Percentiles rank a stretch among this genome's conserved stretches.
phyloP scores from a whole-genome alignment of 2,329 filamentous ascomycete genomes.

The Phialemoniopsis sp. region DNA sequence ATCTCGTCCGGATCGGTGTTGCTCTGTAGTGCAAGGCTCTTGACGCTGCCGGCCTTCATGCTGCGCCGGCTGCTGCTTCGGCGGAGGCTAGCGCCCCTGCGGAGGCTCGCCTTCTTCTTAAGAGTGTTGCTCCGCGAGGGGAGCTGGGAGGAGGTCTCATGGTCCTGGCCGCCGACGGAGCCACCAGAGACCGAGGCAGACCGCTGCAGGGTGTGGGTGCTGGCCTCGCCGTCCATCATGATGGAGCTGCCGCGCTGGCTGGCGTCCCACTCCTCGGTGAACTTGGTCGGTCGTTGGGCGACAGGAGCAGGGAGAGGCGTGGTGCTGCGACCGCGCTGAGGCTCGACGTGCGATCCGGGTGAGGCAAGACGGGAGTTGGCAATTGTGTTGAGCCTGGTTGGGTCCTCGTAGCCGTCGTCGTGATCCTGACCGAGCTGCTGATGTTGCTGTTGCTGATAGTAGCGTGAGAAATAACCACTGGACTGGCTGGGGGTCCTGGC shows the following conservation, averaged over 20 bases:
- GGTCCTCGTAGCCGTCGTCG: constrained; percentile 20
- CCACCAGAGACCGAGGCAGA: constrained; percentile 56
- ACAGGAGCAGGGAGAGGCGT: constrained; percentile 11
- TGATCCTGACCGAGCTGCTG: constrained; percentile 3
- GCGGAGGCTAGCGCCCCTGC: constrained; percentile 68
- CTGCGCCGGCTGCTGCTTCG: constrained; percentile 78
- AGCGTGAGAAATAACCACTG: constrained; percentile 20
- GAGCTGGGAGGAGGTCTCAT: constrained; percentile 22
- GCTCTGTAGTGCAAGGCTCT: constrained; percentile 71
- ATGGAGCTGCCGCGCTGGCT: constrained; percentile 64
- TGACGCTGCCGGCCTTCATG: constrained; percentile 80
- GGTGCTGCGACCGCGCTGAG: constrained; percentile 3
- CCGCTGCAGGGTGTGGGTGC: constrained; percentile 45
- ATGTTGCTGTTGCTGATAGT: constrained; percentile 15
- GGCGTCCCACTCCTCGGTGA: constrained; percentile 69
- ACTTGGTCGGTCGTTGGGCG: constrained; percentile 39
- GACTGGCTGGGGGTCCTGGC: constrained; percentile 4
- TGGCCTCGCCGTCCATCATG: constrained; percentile 38
- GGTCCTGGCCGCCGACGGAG: constrained; percentile 40
- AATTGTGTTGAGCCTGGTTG: constrained; percentile 28
- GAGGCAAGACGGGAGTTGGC: constrained; percentile 27
- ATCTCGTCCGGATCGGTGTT: constrained; percentile 63
- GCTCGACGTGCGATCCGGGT: constrained; percentile 9
- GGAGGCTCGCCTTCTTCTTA: constrained; percentile 82
- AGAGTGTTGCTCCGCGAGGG: constrained; percentile 64